phyloP scores from a whole-genome alignment of 2,329 filamentous ascomycete species.

The Ploettnerulaceae sp. region DNA sequence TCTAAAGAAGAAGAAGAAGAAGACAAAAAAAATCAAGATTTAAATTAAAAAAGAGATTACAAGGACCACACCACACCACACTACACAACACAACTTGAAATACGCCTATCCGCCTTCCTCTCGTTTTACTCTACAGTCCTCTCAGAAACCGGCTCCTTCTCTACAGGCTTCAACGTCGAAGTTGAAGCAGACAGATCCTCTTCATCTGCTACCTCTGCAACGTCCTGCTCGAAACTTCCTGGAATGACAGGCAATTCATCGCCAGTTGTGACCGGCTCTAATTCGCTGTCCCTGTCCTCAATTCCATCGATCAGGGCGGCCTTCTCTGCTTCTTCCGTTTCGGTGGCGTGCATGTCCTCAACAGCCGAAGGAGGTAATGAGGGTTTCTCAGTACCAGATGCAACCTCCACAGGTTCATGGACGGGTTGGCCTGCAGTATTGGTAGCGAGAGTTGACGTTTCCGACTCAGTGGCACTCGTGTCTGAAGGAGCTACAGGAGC shows the following conservation, averaged over 20 bases:
- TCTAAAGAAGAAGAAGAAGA: too few relatives aligned
- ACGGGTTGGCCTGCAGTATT: constrained; percentile 26
- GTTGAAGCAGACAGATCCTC: constrained; percentile 25
- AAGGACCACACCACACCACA: too few relatives aligned
- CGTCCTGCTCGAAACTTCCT: constrained; percentile 1
- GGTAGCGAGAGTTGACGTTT: constrained; percentile 24
- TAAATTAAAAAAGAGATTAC: too few relatives aligned
- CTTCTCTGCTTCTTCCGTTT: constrained; percentile 20
- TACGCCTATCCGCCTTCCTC: neutral
- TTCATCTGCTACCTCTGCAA: constrained; percentile 10
- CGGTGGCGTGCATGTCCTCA: constrained; percentile 16
- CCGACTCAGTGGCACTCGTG: constrained; percentile 20
- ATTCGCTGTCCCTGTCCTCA: constrained; percentile 8
- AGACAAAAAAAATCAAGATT: too few relatives aligned
- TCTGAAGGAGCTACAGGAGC: neutral
- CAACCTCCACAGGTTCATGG: constrained; percentile 21
- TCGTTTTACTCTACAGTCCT: too few relatives aligned
- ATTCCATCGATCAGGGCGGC: constrained; percentile 6
- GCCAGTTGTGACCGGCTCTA: constrained; percentile 16
- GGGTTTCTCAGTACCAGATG: constrained; percentile 14
- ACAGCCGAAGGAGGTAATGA: constrained; percentile 10
- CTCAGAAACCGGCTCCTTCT: too few relatives aligned
- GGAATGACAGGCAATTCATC: constrained; percentile 17
- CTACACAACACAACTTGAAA: too few relatives aligned
- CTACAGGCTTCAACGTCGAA: constrained; percentile 22